Evolutionary conservation across 805 yeast species (phyloP).

Genomic region (Candida sphagnicola): DNA sequence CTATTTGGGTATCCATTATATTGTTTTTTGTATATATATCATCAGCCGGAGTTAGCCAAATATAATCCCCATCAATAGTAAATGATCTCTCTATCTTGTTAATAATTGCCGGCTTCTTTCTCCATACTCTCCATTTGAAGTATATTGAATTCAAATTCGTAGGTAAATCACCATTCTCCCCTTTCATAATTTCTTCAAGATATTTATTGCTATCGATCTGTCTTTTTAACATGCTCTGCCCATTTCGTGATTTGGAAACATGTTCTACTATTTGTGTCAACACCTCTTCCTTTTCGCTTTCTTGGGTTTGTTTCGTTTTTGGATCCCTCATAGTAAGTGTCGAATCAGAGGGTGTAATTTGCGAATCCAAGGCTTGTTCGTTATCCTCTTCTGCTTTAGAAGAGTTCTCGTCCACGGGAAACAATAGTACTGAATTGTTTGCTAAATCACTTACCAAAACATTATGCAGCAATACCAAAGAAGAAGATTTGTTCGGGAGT

Average conservation of each 20-base stretch:
- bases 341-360: slow-evolving; percentile 27
- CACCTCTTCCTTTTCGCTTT: slow-evolving; percentile 8
- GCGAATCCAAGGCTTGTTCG: slow-evolving; percentile 9
- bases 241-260: background rate
- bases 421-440: background rate
- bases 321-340: slow-evolving; percentile 19
- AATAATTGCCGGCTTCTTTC: slow-evolving; percentile 81
- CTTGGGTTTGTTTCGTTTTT: slow-evolving; percentile 16
- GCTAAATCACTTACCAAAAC: slow-evolving; percentile 1
- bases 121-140: slow-evolving; percentile 82
- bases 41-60: slow-evolving; percentile 83
- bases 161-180: slow-evolving; percentile 27
- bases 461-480: background rate
- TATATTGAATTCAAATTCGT: slow-evolving; percentile 52
- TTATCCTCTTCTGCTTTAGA: background rate
- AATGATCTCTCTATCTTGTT: slow-evolving; percentile 77
- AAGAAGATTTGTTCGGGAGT: background rate
- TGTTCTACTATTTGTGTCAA: background rate
- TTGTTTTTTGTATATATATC: slow-evolving; percentile 43
- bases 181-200: slow-evolving; percentile 27
- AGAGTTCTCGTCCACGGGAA: background rate
- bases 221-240: background rate
- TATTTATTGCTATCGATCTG: slow-evolving; percentile 17
- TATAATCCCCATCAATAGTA: slow-evolving; percentile 91
- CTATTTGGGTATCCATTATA: slow-evolving; percentile 18